Percentiles rank a stretch among this genome's conserved stretches.
phyloP scores from a whole-genome alignment of 2,329 filamentous ascomycete species.

The Exophiala calicioides region DNA sequence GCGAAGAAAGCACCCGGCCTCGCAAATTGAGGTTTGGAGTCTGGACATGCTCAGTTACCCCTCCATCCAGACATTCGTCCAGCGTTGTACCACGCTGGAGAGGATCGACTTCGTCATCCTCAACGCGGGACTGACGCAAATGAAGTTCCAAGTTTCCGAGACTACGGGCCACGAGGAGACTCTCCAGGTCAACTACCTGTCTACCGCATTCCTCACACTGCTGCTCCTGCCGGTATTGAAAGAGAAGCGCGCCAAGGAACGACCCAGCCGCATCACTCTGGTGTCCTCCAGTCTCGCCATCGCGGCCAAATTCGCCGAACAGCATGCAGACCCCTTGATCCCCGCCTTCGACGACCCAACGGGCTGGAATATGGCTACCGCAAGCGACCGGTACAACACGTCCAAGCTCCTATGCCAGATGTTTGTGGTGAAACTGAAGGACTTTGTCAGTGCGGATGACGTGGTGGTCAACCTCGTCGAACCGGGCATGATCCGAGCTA shows the following conservation, averaged over 20 bases:
- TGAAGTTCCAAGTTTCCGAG: conserved; percentile 19
- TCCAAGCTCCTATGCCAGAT: conserved; percentile 40
- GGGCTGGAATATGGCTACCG: background rate
- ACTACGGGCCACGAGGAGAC: conserved; percentile 39
- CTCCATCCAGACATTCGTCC: conserved; percentile 47
- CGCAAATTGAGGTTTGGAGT: conserved; percentile 51
- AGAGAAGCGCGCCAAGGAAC: conserved; percentile 13
- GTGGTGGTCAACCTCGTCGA: conserved; percentile 51
- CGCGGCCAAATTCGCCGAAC: conserved; percentile 14
- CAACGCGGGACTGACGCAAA: conserved; percentile 44
- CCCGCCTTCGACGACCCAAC: conserved; percentile 36
- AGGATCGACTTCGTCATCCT: conserved; percentile 49
- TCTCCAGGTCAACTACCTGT: conserved; percentile 40
- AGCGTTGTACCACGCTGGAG: conserved; percentile 36
- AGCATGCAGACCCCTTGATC: conserved; percentile 26
- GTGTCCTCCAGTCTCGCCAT: conserved; percentile 31
- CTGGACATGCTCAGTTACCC: conserved; percentile 52
- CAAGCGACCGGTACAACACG: conserved; percentile 30
- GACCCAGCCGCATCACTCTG: conserved; percentile 18
- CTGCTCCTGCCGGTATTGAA: conserved; percentile 33
- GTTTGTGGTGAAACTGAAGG: conserved; percentile 40
- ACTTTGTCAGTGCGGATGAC: conserved; percentile 42
- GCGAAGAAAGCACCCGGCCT: conserved; percentile 38
- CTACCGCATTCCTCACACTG: conserved; percentile 28
- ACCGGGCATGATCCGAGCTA: conserved; percentile 49